These are phyloP conservation scores for Debaryomyces subglobosus DNA, from an alignment of 1,139 yeast species.

Conservation along the genomic window DNA sequence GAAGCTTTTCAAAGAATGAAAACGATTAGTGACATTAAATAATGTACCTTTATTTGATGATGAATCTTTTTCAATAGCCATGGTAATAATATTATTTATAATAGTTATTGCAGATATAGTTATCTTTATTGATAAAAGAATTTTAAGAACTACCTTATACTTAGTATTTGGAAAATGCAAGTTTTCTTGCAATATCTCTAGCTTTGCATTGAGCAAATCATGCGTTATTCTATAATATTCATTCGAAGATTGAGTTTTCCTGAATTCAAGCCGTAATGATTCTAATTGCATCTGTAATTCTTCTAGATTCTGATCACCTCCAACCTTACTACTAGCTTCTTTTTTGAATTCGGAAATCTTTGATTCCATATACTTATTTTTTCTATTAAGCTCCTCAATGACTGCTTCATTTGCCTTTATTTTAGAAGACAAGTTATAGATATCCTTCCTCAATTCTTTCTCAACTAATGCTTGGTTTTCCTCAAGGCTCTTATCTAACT, in stretches of 20 bases:
- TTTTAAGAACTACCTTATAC: background rate
- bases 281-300: constrained; percentile 17
- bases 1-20: background rate
- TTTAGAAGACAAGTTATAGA: constrained; percentile 36
- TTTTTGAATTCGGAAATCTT: constrained; percentile 14
- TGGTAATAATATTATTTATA: background rate
- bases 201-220: background rate
- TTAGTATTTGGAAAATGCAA: background rate
- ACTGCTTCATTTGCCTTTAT: constrained; percentile 28
- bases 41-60: background rate
- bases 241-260: constrained; percentile 16
- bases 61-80: background rate
- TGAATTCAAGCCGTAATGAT: constrained; percentile 20
- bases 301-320: background rate
- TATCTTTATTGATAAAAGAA: background rate
- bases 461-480: constrained; percentile 58
- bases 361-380: constrained; percentile 31
- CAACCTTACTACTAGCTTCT: background rate
- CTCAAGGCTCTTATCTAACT: constrained; percentile 66
- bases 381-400: constrained; percentile 33
- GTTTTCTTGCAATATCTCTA: background rate
- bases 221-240: constrained; percentile 9
- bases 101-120: background rate
- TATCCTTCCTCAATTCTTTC: constrained; percentile 49
- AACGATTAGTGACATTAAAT: background rate